Evolutionary conservation across 495 filamentous ascomycete species (phyloP).

Genomic region (Pseudoneurospora amorphoporcata): DNA sequence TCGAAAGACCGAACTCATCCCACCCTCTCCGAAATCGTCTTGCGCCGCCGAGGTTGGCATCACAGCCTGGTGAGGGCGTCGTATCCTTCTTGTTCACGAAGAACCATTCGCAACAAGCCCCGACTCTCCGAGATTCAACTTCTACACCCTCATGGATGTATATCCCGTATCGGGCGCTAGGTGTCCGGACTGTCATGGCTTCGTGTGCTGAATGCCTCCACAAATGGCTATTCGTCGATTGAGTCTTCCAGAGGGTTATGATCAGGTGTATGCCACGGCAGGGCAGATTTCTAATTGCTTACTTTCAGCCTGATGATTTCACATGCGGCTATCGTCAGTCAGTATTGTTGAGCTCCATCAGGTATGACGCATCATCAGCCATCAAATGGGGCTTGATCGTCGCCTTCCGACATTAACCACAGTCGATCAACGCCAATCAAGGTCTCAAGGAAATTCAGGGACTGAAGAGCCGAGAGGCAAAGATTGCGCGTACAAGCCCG

Average conservation of each 20-base stretch:
- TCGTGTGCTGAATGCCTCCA: neutral
- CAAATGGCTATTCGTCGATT: neutral
- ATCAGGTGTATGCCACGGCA: neutral
- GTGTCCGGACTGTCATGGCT: neutral
- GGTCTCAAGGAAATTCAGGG: neutral
- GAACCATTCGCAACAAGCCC: neutral
- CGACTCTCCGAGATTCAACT: slow-evolving; percentile 36
- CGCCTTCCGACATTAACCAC: neutral
- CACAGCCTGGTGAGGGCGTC: neutral
- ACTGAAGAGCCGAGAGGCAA: neutral
- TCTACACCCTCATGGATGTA: slow-evolving; percentile 41
- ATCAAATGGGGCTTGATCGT: neutral
- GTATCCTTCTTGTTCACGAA: neutral
- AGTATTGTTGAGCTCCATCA: neutral
- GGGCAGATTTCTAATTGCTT: neutral
- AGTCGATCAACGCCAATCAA: neutral
- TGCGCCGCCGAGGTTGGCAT: neutral
- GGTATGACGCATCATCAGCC: neutral
- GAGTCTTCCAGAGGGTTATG: neutral
- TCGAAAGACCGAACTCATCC: neutral
- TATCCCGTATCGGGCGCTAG: slow-evolving; percentile 35
- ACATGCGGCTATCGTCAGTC: neutral
- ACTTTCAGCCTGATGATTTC: neutral
- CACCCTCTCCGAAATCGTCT: neutral
- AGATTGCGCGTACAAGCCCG: neutral